Base-by-base conservation (phyloP, 495 filamentous ascomycete genomes). In the Penicillium psychrofluorescens region DNA sequence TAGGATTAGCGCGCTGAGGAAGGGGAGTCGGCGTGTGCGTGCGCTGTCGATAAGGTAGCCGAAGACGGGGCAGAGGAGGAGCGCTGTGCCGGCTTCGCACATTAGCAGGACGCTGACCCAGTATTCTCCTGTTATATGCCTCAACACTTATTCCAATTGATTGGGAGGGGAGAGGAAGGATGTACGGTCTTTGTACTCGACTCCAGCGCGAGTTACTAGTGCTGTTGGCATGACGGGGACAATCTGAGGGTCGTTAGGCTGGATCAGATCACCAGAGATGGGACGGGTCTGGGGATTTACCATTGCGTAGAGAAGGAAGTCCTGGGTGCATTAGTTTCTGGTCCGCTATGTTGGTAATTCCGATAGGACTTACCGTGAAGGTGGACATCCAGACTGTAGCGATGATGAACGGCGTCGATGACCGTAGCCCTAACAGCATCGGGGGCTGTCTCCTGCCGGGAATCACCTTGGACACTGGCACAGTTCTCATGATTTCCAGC, bases 191-290 rank as follows among this genome's bases (percentile, higher is more conserved):
- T 65, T 42, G 12, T 67, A 63, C 0, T 78, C 73, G 8, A 83
- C 41, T 27, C 64, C 41, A 32, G 83, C 62, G 10, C 79, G 73
- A 33, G 70, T 68, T 16, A 60, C 43, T 1, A 85, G 70, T 42
- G 83, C 74, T 45, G 74, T 84, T 14, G 82, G 82, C 38, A 84
- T 62, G 39, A 85, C 73, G 1, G 82, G 82, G 1, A 85, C 75
- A 29, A 84, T 67, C 40, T 61, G 36, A 30, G 10, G 22, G 29
- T 32, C 38, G 10, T 45, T 41, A 31, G 38, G 40, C 27, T 2
- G 15, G 22, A 4, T 4, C 22, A 4, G 22, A 3, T 22, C 22
- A 22, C 22, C 0, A 22, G 22, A 4, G 22, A 22, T 4, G 22
- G 22, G 22, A 22, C 6, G 6, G 22, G 22, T 6, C 22, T 22